Base-by-base conservation (phyloP, 768 basidiomycete species). In the Macrocybe gigantea region DNA sequence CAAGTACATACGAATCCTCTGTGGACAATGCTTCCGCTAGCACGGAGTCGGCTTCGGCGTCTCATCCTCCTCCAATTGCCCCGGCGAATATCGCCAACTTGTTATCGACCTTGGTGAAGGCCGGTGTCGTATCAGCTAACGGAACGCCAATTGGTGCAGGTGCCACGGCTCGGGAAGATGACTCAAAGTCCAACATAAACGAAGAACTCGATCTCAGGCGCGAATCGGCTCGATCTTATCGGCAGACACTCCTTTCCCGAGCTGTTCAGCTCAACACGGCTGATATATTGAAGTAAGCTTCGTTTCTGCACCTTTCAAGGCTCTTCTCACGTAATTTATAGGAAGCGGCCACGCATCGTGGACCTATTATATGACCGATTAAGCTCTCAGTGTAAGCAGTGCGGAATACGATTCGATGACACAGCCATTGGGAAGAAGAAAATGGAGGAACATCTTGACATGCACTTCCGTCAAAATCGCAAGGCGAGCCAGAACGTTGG, bases 381-480 rank as follows among this genome's bases (percentile, higher is more conserved):
- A 34, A 76, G 84, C 15, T 70, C 80, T 33, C 87, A 93, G 67
- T 99, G 95, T 75, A 92, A 85, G 67, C 94, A 97, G 59, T 99
- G 95, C 70, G 90, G 88, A 12, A 68, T 89, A 46, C 85, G 95
- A 38, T 95, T 94, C 65, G 70, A 85, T 41, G 88, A 90, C 56
- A 81, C 78, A 31, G 61, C 68, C 29, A 57, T 71, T 45, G 93
- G 89, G 51, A 90, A 85, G 69, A 85, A 82, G 61, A 73, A 69
- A 35, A 77, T 93, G 74, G 80, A 94, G 56, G 80, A 84, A 49
- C 96, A 99, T 61, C 75, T 98, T 57, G 95, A 99, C 63, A 88
- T 90, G 86, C 95, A 99, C 65, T 97, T 96, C 69, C 77, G 84
- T 62, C 87, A 95, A 62, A 98, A 97, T 60, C 79, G 86, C 50